Evolutionary conservation across 2,329 filamentous ascomycete genomes (phyloP), one percentile per base, ranked within the genome.

Genomic region (Aspergillus chevalieri): DNA sequence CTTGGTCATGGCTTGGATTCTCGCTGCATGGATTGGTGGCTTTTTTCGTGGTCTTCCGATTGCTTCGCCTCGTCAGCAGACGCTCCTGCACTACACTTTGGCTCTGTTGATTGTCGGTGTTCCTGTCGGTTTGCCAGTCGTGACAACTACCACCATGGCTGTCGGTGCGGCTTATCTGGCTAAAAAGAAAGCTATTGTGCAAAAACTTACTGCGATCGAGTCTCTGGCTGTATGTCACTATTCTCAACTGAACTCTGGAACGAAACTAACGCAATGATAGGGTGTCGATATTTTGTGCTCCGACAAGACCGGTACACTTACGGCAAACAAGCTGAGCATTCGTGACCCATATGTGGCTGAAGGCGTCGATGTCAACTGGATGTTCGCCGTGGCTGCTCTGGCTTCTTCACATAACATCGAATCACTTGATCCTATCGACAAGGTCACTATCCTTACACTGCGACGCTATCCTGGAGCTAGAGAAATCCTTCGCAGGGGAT

Each of bases 281-380:
- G 72, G 85, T 75, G 86, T 89, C 53, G 85, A 89, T 66, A 84
- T 89, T 58, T 79, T 89, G 57, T 90, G 86, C 74, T 89, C 86
- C 53, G 86, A 90, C 71, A 89, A 90, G 77, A 89, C 86, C 8
- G 86, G 86, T 72, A 90, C 86, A 19, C 76, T 89, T n/a, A 70
- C 67, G 2, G 67, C 67, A 15, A 70, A 70, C 55, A 85, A 89
- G 73, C 75, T 89, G 52, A 86, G 82, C 61, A 86, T 89, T 61
- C 84, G 85, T 57, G 85, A 89, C 61, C 86, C 86, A 2, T 89
- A 84, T 68, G 85, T 89, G 43, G 82, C 84, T 39, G 86, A 89
- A 69, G 86, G 86, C 48, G 81, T 87, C 59, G 85, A 89, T 65
- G 79, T 88, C 65, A 85, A 89, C 74, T 89, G 85, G 85, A 87